A percentile compares a stretch with the other conserved stretches of the same genome.
Conservation (phyloP, 768 basidiomycete species). For the Rhizopogon vesiculosus region DNA sequence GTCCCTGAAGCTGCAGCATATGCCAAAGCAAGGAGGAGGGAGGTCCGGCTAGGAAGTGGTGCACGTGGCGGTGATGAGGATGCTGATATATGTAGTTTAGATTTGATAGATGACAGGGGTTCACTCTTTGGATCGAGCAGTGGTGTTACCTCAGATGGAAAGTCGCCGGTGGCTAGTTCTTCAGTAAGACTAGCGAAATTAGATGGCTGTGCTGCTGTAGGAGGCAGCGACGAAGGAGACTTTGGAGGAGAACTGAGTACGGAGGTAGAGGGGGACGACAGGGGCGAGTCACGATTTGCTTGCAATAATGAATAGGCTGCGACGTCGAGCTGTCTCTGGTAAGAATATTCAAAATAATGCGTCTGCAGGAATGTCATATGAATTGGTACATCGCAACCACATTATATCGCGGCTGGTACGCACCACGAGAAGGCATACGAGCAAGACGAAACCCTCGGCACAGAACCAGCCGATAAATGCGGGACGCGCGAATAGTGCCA, state of each 20-base stretch:
- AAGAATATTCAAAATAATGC: slow-evolving; percentile 64
- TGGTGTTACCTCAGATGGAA: slow-evolving; percentile 48
- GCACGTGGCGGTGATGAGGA: slow-evolving; percentile 24
- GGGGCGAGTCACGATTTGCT: neutral
- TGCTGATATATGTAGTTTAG: slow-evolving; percentile 24
- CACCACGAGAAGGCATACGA: slow-evolving; percentile 60
- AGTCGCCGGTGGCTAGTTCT: slow-evolving; percentile 20
- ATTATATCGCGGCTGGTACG: slow-evolving; percentile 23
- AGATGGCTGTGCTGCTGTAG: slow-evolving; percentile 26
- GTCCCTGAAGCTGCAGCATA: slow-evolving; percentile 89
- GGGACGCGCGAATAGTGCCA: slow-evolving; percentile 68
- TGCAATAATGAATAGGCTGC: slow-evolving; percentile 4
- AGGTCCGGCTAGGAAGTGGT: slow-evolving; percentile 34
- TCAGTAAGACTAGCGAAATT: slow-evolving; percentile 32
- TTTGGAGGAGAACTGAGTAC: slow-evolving; percentile 30
- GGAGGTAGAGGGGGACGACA: slow-evolving; percentile 12
- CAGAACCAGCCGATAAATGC: slow-evolving; percentile 82
- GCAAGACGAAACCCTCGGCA: slow-evolving; percentile 54
- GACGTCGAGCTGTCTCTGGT: slow-evolving; percentile 33
- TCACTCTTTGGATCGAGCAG: slow-evolving; percentile 41
- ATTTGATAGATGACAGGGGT: slow-evolving; percentile 25
- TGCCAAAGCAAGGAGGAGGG: slow-evolving; percentile 68
- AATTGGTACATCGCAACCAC: neutral
- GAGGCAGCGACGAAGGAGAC: slow-evolving; percentile 27
- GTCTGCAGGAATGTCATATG: slow-evolving; percentile 42